Conservation (phyloP, 2,329 filamentous ascomycete species). For the Escovopsis sp. region DNA sequence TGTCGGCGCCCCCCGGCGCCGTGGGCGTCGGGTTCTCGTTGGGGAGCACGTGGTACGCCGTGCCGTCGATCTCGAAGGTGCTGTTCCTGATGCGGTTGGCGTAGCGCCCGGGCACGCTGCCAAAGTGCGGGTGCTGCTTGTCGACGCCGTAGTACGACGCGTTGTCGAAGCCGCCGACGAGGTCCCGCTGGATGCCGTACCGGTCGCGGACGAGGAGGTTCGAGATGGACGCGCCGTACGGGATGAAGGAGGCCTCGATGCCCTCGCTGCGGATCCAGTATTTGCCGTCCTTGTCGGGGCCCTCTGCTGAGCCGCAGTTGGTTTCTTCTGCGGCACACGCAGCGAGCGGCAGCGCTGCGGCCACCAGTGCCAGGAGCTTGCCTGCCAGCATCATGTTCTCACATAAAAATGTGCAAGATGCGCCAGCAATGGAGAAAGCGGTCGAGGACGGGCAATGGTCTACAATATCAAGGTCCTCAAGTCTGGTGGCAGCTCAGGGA, state of each 20-base stretch:
- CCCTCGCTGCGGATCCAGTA: constrained; percentile 56
- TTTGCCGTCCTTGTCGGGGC: constrained; percentile 47
- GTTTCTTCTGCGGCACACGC: constrained; percentile 5
- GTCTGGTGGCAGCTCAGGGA: no score
- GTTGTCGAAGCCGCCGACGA: constrained; percentile 64
- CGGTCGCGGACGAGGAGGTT: constrained; percentile 58
- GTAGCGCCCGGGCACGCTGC: constrained; percentile 60
- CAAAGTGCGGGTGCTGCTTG: constrained; percentile 53
- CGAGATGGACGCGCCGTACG: constrained; percentile 59
- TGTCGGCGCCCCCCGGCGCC: constrained; percentile 41
- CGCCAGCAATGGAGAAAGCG: no score
- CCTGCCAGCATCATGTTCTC: constrained; percentile 11
- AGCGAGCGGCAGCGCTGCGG: constrained; percentile 7
- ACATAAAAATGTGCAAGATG: no score
- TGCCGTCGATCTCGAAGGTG: constrained; percentile 53
- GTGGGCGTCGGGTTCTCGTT: constrained; percentile 46
- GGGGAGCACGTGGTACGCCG: constrained; percentile 40
- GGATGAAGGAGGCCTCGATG: constrained; percentile 54
- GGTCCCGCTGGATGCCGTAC: constrained; percentile 51
- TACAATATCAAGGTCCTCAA: no score
- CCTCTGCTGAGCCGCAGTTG: constrained; percentile 5
- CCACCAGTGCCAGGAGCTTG: constrained; percentile 6
- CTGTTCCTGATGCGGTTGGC: constrained; percentile 72
- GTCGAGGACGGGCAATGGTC: no score
- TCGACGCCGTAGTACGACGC: constrained; percentile 54